phyloP scores from a whole-genome alignment of 139 green algal genomes.

The Diplosphaera chodatii region DNA sequence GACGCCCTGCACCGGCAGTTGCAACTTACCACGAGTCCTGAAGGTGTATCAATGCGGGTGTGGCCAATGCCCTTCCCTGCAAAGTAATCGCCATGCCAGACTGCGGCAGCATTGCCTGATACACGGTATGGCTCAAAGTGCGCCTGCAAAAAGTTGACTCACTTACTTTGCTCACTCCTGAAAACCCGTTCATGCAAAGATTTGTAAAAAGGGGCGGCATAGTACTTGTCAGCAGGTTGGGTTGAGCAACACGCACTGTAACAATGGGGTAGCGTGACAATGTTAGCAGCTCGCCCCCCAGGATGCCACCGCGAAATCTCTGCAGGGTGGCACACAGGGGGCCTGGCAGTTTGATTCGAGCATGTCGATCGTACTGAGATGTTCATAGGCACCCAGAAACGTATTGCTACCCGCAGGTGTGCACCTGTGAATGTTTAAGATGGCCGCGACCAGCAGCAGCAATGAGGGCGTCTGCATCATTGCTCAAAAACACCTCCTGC shows the following conservation, averaged over 20 bases:
- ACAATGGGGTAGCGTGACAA: constrained; percentile 4
- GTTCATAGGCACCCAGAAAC: too few species aligned
- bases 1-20: too few species aligned
- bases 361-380: too few species aligned
- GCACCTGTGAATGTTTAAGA: background rate
- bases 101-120: background rate
- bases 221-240: too few species aligned
- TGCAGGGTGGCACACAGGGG: background rate
- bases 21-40: background rate
- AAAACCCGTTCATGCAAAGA: too few species aligned
- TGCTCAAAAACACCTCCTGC: constrained; percentile 14
- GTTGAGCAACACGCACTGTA: too few species aligned
- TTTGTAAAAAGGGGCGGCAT: too few species aligned
- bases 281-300: constrained; percentile 12
- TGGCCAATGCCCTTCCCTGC: constrained; percentile 16
- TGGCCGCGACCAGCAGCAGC: background rate
- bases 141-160: too few species aligned
- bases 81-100: constrained; percentile 15
- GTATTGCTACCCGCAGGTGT: too few species aligned
- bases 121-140: constrained; percentile 13
- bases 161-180: too few species aligned
- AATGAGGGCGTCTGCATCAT: constrained; percentile 1
- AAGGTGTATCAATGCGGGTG: constrained; percentile 5
- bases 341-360: too few species aligned
- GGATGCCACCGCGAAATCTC: constrained; percentile 3